Base-by-base conservation (phyloP, 228 moss, liverwort and hornwort genomes). In the Sphagnum magellanicum region DNA sequence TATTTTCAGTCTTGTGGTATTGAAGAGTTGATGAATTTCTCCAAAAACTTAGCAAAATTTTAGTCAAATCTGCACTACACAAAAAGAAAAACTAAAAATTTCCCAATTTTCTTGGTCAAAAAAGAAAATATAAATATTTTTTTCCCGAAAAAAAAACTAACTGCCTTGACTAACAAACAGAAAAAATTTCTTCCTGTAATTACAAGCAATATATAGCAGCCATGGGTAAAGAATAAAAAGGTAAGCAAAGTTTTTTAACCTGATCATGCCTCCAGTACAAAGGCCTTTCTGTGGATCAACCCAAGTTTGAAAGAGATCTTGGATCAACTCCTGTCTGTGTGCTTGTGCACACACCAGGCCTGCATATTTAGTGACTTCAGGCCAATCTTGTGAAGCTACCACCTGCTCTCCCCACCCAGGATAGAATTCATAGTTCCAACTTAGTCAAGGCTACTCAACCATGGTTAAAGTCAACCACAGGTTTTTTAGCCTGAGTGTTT, bases 321-420 rank as follows among this genome's bases (percentile, higher is more conserved):
- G 94, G 59, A 98, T 98, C 51, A 98, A 63, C 68, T 98, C 98
- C 67, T 98, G 98, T 0, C 98, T 84, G 53, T 98, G 98, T 61
- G 98, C 98, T 78, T 98, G 98, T 3, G 98, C 98, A 11, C 98
- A 98, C 5, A 98, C 94, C 67, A 98, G 71, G 9, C 98, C 94
- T 5, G 98, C 98, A 75, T 98, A 98, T 68, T 98, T 98, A 4
- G 98, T 98, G 16, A 98, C 98, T 67, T 98, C 98, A 0, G 98
- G 98, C 98, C 98, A 98, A 69, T 98, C 98, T 81, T 98, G 98
- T 0, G 98, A 98, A 74, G 98, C 98, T n/a, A 98, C 98, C 5
- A 98, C 98, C 98, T 98, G 83, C 6, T 55, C 0, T 5, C 13
- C 0, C 0, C 51, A 1, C 71, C 4, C n/a, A 55, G 12, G 3